Base-by-base conservation (phyloP, 2,329 filamentous ascomycete species). In the Tolypocladium album region DNA sequence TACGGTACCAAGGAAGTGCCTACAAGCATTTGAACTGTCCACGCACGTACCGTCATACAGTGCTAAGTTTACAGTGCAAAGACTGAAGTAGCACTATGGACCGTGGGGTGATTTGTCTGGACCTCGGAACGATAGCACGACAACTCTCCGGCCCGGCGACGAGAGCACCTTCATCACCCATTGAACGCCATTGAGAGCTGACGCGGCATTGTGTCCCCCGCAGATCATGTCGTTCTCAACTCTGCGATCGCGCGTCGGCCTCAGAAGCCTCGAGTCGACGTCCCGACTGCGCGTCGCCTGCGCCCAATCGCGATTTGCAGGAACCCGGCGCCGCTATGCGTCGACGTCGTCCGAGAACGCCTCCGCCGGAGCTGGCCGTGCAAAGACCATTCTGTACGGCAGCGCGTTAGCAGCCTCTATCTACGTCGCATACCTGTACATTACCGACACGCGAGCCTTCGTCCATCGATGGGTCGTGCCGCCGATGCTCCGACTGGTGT, bases 401-500 rank as follows among this genome's bases (percentile, higher is more conserved):
- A 70, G 75, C 38, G 72, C 75, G 11, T 61, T 81, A 9, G 75
- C 75, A 9, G 72, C 75, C 3, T 69, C 76, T 2, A 67, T 77
- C 34, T 78, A 74, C 58, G 74, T 80, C 55, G 74, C 78, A 52
- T 90, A 88, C 71, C 73, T 89, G 63, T 91, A 91, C 69, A 75
- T 78, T n/a, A 91, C 88, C 59, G 89, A 92, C 71, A 91, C 88
- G 8, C 80, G 89, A 62, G 85, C 88, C 50, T 88, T 85, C 61
- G 69, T 87, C 61, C 88, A 92, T 72, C 82, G 81, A 67, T 90
- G 84, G 73, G 73, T 88, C 38, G 78, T 88, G 17, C 86, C 89
- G 2, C 88, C 82, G 0, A 69, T 86, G 22, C 70, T 94, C 5
- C 86, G 90, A 57, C 74, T 80, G 58, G 61, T 89, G 61, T 88